Evolutionary conservation across 768 basidiomycete genomes (phyloP), one percentile per base, ranked within the genome.

Genomic region (Boletus pseudopeckii): DNA sequence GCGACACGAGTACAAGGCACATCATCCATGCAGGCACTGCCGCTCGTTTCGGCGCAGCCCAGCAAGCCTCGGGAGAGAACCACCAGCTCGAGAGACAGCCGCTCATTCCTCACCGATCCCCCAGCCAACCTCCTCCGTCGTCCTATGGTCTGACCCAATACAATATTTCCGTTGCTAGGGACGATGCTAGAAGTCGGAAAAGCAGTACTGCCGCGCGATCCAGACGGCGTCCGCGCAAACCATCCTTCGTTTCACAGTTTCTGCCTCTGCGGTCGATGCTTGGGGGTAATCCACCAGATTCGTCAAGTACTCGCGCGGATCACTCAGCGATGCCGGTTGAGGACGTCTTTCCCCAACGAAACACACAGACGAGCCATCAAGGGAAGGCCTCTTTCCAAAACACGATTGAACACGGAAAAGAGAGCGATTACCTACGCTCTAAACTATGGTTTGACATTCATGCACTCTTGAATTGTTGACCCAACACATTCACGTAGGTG

Each of bases 341-440:
- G 48, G 71, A 77, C 11, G 64, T 76, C 41, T 55, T 57, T 37
- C 67, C 75, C 5, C 75, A 28, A 38, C 52, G 26, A 39, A 46
- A 48, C 20, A 30, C 40, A 3, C 54, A 45, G n/a, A 40, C 36
- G 36, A 45, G 34, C 61, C 48, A 42, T 39, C 52, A 20, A 38
- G 39, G 41, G 20, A 53, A 59, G n/a, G 41, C 50, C 24, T 28
- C 52, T 36, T 41, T 64, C 64, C 57, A 61, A 28, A 53, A 66
- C n/a, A 39, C 49, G 45, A 58, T 66, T 34, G 62, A 53, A 39
- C 63, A 76, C 30, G 76, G 71, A 34, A 78, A 77, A 45, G 92
- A 92, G 71, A 79, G 81, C 26, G 82, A 83, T 56, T 96, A 95
- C 70, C 75, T 96, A 37, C 86, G 80, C 61, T 92, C 91, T 6